Base-by-base conservation (phyloP, 2,329 filamentous ascomycete genomes). In the Fusarium globosum region DNA sequence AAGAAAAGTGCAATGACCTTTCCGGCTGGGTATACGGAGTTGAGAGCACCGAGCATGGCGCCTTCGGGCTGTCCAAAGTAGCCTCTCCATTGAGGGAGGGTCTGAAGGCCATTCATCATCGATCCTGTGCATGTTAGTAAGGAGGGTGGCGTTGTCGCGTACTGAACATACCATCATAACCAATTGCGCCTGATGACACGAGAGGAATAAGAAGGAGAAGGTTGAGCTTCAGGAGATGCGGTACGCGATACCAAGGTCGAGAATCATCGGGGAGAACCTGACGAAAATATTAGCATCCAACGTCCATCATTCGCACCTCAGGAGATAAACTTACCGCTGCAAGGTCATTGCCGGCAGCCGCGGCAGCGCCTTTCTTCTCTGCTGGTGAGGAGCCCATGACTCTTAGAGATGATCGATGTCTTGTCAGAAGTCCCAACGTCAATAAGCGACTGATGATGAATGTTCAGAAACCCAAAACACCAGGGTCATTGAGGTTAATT, bases 51-150 rank as follows among this genome's bases (percentile, higher is more conserved):
- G 2, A 84, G 79, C 21, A 80, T 73, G n/a, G 80, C 77, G 7
- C 81, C 82, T 20, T 71, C 46, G 3, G 83, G 83, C 42, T 82
- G 74, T 33, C 78, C 77, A 57, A 86, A 85, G 64, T 84, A 85
- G 4, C 70, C 62, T 59, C 81, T 80, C 85, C 85, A 86, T 67
- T 81, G 76, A 1, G 78, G 68, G 0, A 85, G 78, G 14, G 84
- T 80, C 60, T 86, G 84, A 1, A 86, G 78, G 16, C 84, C 85
- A 67, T 86, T 86, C 82, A 85, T 84, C 66, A 86, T 80, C 2
- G 82, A 83, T 26, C 80, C 81, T 77, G 9, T 28, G 6, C 12
- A 21, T 42, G n/a, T 70, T 15, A 64, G 53, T 36, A 4, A 33
- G 4, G 11, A 9, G 5, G 8, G 5, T 30, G 2, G 10, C 2